These are phyloP conservation scores for Furcasterigmium furcatum DNA, from an alignment of 2,329 filamentous ascomycete species.

Conservation along the genomic window DNA sequence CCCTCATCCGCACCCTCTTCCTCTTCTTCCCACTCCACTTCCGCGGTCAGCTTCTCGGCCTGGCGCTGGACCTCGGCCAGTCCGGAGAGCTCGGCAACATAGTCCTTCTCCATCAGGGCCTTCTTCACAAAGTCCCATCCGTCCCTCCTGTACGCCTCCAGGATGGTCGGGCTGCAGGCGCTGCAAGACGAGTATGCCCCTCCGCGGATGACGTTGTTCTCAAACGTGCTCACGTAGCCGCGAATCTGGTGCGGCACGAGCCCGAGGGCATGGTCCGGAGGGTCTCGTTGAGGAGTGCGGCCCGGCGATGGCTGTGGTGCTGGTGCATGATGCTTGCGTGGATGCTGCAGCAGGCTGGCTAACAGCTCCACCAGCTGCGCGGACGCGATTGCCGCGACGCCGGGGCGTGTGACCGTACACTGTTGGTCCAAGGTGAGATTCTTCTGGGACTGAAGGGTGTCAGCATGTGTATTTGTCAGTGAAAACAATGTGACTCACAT, in stretches of 20 bases:
- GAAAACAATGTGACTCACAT: conserved; percentile 59
- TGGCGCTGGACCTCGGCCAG: conserved; percentile 66
- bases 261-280: conserved; percentile 57
- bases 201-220: conserved; percentile 70
- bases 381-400: conserved; percentile 88
- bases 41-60: conserved; percentile 46
- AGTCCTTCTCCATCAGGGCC: conserved; percentile 72
- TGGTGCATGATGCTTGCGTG: conserved; percentile 60
- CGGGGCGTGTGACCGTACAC: conserved; percentile 93
- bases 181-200: conserved; percentile 78
- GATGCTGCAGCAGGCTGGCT: conserved; percentile 84
- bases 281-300: conserved; percentile 49
- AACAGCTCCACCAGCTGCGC: conserved; percentile 87
- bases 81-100: conserved; percentile 73
- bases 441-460: conserved; percentile 70
- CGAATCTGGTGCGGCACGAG: conserved; percentile 79
- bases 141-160: conserved; percentile 62
- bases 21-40: conserved; percentile 62
- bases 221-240: conserved; percentile 71
- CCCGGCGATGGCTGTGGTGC: conserved; percentile 45
- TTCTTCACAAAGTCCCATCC: conserved; percentile 76
- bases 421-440: conserved; percentile 96
- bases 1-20: conserved; percentile 49
- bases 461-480: background rate
- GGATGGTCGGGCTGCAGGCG: conserved; percentile 69